Conservation (phyloP, 2,329 filamentous ascomycete species). For the Hansfordia pulvinata region DNA sequence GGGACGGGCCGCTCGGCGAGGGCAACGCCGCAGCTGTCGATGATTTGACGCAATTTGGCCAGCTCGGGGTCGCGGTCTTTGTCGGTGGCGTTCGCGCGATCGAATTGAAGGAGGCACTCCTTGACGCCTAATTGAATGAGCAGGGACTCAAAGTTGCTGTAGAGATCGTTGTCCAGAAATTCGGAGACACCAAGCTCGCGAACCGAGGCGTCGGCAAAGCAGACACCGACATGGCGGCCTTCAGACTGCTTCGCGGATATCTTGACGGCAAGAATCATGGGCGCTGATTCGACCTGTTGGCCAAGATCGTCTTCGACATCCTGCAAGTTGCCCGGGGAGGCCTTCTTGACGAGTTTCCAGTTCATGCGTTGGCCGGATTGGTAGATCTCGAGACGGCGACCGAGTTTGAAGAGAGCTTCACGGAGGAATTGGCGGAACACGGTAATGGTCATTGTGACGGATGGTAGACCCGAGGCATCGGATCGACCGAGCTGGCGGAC, state of each 20-base stretch:
- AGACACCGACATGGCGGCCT: constrained; percentile 79
- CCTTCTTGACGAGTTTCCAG: constrained; percentile 86
- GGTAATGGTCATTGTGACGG: constrained; percentile 88
- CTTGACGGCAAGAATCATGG: constrained; percentile 92
- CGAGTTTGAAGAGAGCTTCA: constrained; percentile 82
- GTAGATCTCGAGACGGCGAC: constrained; percentile 88
- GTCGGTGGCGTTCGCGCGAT: constrained; percentile 58
- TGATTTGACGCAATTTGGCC: constrained; percentile 73
- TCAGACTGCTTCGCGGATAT: constrained; percentile 79
- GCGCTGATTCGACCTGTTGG: constrained; percentile 71
- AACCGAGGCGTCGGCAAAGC: constrained; percentile 94
- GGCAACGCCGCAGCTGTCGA: constrained; percentile 83
- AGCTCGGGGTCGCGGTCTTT: constrained; percentile 86
- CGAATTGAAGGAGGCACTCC: constrained; percentile 77
- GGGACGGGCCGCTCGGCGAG: constrained; percentile 63
- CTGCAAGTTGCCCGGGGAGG: constrained; percentile 90
- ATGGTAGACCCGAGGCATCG: constrained; percentile 73
- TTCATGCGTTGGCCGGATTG: constrained; percentile 68
- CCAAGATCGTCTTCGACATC: constrained; percentile 94
- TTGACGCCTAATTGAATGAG: constrained; percentile 93
- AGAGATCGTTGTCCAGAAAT: constrained; percentile 96
- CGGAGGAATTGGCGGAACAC: constrained; percentile 93
- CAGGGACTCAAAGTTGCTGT: constrained; percentile 93
- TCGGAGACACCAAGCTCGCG: constrained; percentile 93
- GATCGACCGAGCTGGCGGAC: constrained; percentile 77